Percentiles rank a stretch among this genome's conserved stretches.
phyloP scores from a whole-genome alignment of 176 grass and related monocot genomes.

The Oryza glumipatula region DNA sequence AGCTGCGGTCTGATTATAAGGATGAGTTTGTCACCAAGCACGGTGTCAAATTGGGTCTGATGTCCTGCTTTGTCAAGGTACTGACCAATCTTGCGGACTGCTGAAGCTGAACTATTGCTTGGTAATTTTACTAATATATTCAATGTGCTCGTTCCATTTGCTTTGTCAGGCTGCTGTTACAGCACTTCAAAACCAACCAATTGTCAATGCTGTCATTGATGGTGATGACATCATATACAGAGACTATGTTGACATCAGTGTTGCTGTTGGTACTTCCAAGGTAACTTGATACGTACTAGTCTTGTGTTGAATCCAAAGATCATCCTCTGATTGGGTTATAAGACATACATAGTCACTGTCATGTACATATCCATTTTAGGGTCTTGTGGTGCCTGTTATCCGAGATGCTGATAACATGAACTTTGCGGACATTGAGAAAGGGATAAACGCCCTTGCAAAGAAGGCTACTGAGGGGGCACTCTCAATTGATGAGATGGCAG shows the following conservation, averaged over 20 bases:
- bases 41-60: conserved; percentile 92
- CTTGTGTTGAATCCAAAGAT: background rate
- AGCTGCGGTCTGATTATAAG: conserved; percentile 95
- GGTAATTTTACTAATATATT: background rate
- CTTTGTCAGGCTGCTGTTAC: conserved; percentile 75
- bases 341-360: background rate
- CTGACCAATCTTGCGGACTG: background rate
- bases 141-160: conserved; percentile 30
- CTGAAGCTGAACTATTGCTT: conserved; percentile 6
- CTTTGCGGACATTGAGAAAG: conserved; percentile 87
- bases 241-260: conserved; percentile 88
- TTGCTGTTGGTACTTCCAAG: conserved; percentile 97
- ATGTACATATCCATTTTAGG: conserved; percentile 44
- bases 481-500: conserved; percentile 93
- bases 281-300: conserved; percentile 6
- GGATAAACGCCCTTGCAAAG: conserved; percentile 75
- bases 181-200: conserved; percentile 89
- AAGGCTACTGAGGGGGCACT: conserved; percentile 80
- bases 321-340: background rate
- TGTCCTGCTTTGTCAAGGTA: conserved; percentile 98
- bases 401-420: conserved; percentile 77
- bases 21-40: conserved; percentile 91
- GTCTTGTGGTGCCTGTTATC: conserved; percentile 82
- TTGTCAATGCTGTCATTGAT: conserved; percentile 94
- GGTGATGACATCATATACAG: conserved; percentile 98